Percentiles rank a stretch among this genome's conserved stretches.
Conservation (phyloP, 495 filamentous ascomycete species). For the Trichoderma parareesei region DNA sequence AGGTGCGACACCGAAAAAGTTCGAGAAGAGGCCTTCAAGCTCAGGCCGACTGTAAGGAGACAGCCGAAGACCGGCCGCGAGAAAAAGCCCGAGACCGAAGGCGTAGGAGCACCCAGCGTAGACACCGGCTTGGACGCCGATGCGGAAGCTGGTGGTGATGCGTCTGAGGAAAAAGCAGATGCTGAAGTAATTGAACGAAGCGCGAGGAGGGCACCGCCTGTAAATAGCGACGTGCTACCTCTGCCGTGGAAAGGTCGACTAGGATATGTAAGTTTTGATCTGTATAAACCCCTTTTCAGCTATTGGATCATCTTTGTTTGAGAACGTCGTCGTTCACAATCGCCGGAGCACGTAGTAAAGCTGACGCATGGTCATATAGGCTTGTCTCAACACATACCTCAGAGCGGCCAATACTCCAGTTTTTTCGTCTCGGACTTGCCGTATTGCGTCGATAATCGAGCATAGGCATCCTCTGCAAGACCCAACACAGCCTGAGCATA, state of each 20-base stretch:
- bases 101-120: slow-evolving; percentile 17
- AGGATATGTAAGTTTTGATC: slow-evolving; percentile 62
- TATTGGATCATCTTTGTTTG: not conserved
- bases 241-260: slow-evolving; percentile 89
- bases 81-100: slow-evolving; percentile 17
- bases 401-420: slow-evolving; percentile 77
- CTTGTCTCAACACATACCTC: slow-evolving; percentile 89
- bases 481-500: slow-evolving; percentile 65
- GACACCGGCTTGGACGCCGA: slow-evolving; percentile 9
- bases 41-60: slow-evolving; percentile 9
- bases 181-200: slow-evolving; percentile 38
- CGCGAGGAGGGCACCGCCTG: slow-evolving; percentile 55
- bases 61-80: slow-evolving; percentile 27
- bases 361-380: slow-evolving; percentile 38
- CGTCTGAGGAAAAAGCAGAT: slow-evolving; percentile 19
- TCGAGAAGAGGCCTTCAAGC: slow-evolving; percentile 26
- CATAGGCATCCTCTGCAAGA: slow-evolving; percentile 74
- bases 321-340: not conserved
- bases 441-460: slow-evolving; percentile 83
- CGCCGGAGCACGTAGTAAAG: not conserved
- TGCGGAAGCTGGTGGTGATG: not conserved
- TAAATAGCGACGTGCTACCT: slow-evolving; percentile 80
- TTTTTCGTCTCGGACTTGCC: slow-evolving; percentile 86
- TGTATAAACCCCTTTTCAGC: not conserved
- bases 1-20: slow-evolving; percentile 10